Base-by-base conservation (phyloP, 108 stramenopile genomes). In the Tribonema minus region DNA sequence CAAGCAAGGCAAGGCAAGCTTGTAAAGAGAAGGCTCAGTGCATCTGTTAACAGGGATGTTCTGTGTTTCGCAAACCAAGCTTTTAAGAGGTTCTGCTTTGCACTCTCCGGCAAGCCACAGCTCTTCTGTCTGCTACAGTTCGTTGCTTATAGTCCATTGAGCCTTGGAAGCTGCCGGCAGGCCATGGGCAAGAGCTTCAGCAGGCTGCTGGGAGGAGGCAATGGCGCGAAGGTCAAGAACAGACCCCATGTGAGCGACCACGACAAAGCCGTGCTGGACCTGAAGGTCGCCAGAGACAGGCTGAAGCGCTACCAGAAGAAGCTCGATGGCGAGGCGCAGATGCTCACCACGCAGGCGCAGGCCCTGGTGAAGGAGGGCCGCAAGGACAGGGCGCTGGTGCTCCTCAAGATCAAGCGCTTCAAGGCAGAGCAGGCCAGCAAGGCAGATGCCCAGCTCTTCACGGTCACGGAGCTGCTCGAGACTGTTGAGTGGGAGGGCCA, bases 201-300 rank as follows among this genome's bases (percentile, higher is more conserved):
- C 46, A 54, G 46, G 20, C 46, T 54, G 46, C 20, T 54, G 15
- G 46, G 46, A 15, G 46, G 15, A 54, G 46, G 46, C 46, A 54
- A 54, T 9, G 15, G 15, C 20, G 46, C 46, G 26, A 39, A 29
- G 39, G 15, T 28, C 27, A 54, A 27, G 62, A 20, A 36, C 12
- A 58, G 26, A 41, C 15, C 28, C 39, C 58, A 61, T 15, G 38
- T 82, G 25, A 82, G 71, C 23, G 81, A 82, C 68, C 78, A 85
- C 59, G 85, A 86, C 69, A 76, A 72, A 7, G 85, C 85, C 3
- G 70, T 82, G 20, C 84, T 86, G 28, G 85, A 86, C 74, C 82
- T 86, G 37, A 86, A 86, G 76, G 82, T 70, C 31, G 80, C 84
- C 9, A 70, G 84, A 1, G 85, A 86, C 70, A 76, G 68, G 29